Evolutionary conservation across 768 basidiomycete species (phyloP).

Genomic region (Lentinus tigrinus): DNA sequence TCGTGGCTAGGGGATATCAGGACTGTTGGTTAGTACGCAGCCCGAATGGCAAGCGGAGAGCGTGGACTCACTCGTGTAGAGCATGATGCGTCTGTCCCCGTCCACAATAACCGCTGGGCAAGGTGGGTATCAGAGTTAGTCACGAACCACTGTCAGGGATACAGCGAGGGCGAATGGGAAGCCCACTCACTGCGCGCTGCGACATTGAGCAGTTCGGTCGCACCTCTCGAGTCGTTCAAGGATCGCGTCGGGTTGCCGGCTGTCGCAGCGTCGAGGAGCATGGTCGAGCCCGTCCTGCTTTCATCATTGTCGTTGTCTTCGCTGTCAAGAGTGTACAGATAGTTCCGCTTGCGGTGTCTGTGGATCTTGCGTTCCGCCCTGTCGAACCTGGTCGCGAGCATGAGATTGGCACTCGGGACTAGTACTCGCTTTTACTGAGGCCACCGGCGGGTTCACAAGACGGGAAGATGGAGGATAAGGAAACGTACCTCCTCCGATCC

Average conservation of each 20-base stretch:
- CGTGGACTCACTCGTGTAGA: conserved; percentile 31
- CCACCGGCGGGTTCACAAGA: no score
- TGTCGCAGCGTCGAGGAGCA: conserved; percentile 38
- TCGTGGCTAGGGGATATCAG: conserved; percentile 20
- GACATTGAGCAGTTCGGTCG: conserved; percentile 11
- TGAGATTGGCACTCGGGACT: no score
- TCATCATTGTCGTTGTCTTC: not conserved
- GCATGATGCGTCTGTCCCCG: conserved; percentile 36
- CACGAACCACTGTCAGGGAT: no score
- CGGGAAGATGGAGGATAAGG: no score
- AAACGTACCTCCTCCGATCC: not conserved
- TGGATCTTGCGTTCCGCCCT: not conserved
- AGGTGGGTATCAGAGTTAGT: no score
- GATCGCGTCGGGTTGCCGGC: conserved; percentile 46
- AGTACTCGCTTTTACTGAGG: no score
- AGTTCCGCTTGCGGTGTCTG: conserved; percentile 30
- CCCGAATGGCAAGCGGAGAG: not conserved
- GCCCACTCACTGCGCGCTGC: conserved; percentile 27
- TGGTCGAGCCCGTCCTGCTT: not conserved
- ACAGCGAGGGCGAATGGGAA: not conserved
- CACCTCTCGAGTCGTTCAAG: conserved; percentile 34
- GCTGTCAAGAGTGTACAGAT: conserved; percentile 30
- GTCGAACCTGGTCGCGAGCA: not conserved
- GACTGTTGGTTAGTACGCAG: not conserved
- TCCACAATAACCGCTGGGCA: conserved; percentile 29